Conservation (phyloP, 2,329 filamentous ascomycete species). For the Cladosporium sp. region DNA sequence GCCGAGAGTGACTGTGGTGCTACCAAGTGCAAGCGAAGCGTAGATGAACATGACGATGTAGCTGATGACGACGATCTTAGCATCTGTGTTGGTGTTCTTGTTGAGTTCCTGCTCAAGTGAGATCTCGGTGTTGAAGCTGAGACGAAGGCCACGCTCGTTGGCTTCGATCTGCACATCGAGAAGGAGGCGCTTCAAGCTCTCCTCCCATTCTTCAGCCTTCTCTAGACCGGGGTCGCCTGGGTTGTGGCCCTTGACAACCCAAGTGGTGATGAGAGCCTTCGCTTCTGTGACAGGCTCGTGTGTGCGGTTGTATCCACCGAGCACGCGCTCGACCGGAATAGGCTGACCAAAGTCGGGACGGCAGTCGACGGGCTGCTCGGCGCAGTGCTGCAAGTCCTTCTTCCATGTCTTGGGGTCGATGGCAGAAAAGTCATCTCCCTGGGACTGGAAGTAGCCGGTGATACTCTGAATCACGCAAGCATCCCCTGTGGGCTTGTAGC, state of each 20-base stretch:
- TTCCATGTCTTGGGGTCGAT: slow-evolving; percentile 71
- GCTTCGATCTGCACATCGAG: slow-evolving; percentile 82
- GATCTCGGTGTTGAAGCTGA: slow-evolving; percentile 95
- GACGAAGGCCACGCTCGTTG: slow-evolving; percentile 70
- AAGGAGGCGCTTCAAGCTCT: slow-evolving; percentile 71
- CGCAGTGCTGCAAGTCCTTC: slow-evolving; percentile 70
- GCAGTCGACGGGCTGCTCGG: slow-evolving; percentile 70
- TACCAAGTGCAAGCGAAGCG: slow-evolving; percentile 87
- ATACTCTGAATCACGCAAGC: slow-evolving; percentile 92
- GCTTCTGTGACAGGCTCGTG: slow-evolving; percentile 65
- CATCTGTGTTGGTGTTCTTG: slow-evolving; percentile 97
- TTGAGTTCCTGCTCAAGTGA: slow-evolving; percentile 95
- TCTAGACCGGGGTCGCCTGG: slow-evolving; percentile 72
- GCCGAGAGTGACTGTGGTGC: slow-evolving; percentile 75
- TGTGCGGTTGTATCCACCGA: slow-evolving; percentile 74
- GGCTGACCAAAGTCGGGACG: slow-evolving; percentile 88
- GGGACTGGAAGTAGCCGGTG: slow-evolving; percentile 79
- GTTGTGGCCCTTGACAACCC: slow-evolving; percentile 86
- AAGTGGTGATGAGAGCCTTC: slow-evolving; percentile 81
- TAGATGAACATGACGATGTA: slow-evolving; percentile 99
- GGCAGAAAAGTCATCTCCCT: slow-evolving; percentile 46
- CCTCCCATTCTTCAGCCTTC: slow-evolving; percentile 86
- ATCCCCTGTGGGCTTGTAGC: slow-evolving; percentile 87
- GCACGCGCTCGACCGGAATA: slow-evolving; percentile 78
- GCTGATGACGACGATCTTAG: slow-evolving; percentile 93